Percentiles rank a stretch among this genome's conserved stretches.
Conservation (phyloP, 2,329 filamentous ascomycete species). For the Huntiella decipiens region DNA sequence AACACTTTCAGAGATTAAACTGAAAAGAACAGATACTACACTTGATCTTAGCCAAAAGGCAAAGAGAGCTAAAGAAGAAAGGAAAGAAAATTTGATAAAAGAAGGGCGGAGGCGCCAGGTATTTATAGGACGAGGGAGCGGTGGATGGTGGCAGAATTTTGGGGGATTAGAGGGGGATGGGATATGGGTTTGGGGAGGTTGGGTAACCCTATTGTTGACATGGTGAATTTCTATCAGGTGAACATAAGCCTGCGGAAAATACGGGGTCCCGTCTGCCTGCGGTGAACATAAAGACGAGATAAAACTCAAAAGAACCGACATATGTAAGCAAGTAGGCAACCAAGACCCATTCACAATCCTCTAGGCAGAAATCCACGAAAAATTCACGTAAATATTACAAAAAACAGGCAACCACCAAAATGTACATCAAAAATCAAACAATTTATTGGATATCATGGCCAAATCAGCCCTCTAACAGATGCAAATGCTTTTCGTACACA, state of each 20-base stretch:
- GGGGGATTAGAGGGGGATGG: no score
- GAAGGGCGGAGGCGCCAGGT: not conserved
- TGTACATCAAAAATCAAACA: not conserved
- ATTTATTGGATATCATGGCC: no score
- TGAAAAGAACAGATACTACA: conserved; percentile 97
- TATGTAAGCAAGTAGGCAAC: no score
- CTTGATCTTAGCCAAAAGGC: conserved; percentile 67
- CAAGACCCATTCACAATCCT: not conserved
- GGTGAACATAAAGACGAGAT: no score
- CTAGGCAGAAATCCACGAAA: not conserved
- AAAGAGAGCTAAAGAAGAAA: conserved; percentile 13
- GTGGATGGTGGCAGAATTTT: not conserved
- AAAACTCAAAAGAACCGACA: no score
- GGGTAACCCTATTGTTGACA: no score
- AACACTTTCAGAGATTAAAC: conserved; percentile 85
- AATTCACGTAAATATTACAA: not conserved
- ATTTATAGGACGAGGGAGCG: conserved; percentile 5
- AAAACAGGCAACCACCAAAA: not conserved
- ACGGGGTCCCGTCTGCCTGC: no score
- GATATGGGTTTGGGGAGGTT: no score
- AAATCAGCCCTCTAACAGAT: no score
- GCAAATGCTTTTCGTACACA: no score
- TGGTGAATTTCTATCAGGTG: no score
- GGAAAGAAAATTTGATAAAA: conserved; percentile 6
- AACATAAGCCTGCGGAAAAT: no score